Evolutionary conservation across 208 protist genomes (phyloP).

Genomic region (Acanthamoeba lugdunensis): DNA sequence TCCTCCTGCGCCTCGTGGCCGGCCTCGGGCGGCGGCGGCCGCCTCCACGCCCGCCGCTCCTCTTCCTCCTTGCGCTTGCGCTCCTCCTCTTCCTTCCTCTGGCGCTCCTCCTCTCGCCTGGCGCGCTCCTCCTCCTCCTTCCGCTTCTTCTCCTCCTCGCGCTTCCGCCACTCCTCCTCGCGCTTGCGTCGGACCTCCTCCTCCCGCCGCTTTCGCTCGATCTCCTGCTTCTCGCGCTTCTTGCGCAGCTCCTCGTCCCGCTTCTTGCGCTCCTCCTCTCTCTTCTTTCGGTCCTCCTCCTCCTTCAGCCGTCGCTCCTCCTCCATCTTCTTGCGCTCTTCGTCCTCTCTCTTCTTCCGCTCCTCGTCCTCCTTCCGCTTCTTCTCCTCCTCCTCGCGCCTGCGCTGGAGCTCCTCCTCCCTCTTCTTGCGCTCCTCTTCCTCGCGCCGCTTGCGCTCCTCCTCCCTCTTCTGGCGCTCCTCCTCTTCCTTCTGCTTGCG

Average conservation of each 20-base stretch:
- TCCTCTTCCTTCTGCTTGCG: conserved; percentile 44
- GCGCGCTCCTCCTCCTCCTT: conserved; percentile 4
- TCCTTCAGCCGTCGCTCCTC: not conserved
- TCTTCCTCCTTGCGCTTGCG: conserved; percentile 19
- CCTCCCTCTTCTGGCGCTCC: not conserved
- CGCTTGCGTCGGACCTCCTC: conserved; percentile 10
- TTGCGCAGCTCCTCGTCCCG: not conserved
- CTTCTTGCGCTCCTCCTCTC: not conserved
- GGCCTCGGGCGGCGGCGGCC: conserved; percentile 19
- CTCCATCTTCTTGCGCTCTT: not conserved
- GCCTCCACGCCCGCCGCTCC: conserved; percentile 12
- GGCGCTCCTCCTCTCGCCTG: not conserved
- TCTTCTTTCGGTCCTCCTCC: not conserved
- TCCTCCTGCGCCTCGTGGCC: conserved; percentile 47
- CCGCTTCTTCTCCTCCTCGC: conserved; percentile 26
- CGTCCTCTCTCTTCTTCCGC: not conserved
- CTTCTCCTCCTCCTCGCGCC: conserved; percentile 12
- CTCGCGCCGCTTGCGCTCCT: not conserved
- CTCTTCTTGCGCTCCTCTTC: conserved; percentile 19
- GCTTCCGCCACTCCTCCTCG: conserved; percentile 3
- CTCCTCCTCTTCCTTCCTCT: not conserved
- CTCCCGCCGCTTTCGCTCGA: conserved; percentile 26
- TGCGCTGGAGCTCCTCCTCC: conserved; percentile 13
- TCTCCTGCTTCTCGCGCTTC: conserved; percentile 23
- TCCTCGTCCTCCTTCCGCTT: conserved; percentile 1